Percentiles rank a stretch among this genome's conserved stretches.
Evolutionary conservation across 1,284 basidiomycete species (phyloP).

Genomic region (Inonotus obliquus): DNA sequence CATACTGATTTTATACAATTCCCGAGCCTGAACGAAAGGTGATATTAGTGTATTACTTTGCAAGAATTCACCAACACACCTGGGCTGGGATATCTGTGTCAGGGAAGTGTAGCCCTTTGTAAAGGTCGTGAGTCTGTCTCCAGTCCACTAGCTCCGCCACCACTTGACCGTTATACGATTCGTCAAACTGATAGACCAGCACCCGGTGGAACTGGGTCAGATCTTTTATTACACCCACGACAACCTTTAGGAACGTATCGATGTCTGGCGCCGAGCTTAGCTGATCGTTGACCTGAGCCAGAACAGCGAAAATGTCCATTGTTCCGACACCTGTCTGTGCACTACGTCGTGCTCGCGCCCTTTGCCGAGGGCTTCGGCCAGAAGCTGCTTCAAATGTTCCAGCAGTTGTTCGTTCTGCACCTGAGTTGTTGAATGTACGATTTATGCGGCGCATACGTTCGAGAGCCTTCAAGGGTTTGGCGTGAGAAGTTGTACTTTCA

Average conservation of each 20-base stretch:
- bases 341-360: conserved; percentile 22
- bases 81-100: conserved; percentile 55
- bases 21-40: conserved; percentile 34
- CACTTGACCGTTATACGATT: conserved; percentile 70
- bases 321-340: conserved; percentile 48
- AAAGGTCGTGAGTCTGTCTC: conserved; percentile 77
- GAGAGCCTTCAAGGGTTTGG: conserved; percentile 72
- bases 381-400: conserved; percentile 14
- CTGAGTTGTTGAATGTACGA: conserved; percentile 18
- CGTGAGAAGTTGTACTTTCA: conserved; percentile 70
- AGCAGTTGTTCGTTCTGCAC: conserved; percentile 5
- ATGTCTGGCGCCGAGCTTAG: conserved; percentile 68
- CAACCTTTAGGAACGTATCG: conserved; percentile 71
- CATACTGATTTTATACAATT: conserved; percentile 44
- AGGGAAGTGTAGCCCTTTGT: conserved; percentile 70
- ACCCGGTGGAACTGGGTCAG: conserved; percentile 82
- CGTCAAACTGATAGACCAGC: conserved; percentile 85
- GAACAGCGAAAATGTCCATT: conserved; percentile 79
- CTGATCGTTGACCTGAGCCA: conserved; percentile 85
- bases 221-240: conserved; percentile 80
- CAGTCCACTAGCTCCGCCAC: conserved; percentile 84
- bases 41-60: conserved; percentile 6
- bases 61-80: conserved; percentile 27
- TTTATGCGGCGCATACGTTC: conserved; percentile 59
- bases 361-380: conserved; percentile 22